Evolutionary conservation across 306 rosid genomes (phyloP), one percentile per base, ranked within the genome.

Genomic region (Glycyrrhiza uralensis): DNA sequence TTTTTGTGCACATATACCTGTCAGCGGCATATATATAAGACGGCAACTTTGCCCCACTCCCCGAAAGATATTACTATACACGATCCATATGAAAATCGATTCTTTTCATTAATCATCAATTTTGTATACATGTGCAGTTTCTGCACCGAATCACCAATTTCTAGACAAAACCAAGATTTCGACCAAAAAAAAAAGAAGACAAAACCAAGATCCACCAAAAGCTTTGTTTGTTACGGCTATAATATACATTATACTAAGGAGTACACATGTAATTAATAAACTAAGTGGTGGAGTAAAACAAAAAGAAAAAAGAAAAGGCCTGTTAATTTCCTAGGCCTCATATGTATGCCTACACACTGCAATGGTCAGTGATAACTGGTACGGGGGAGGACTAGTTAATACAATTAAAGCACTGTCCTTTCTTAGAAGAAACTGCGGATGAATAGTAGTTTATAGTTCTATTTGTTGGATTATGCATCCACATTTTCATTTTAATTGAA

Each of bases 351-450:
- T 51, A 29, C 14, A 4, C 38, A 46, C 51, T 30, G 17, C 33
- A 18, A 30, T 4, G 44, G 36, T 45, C 55, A 58, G 77, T 60
- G 22, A 66, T 39, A n/a, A n/a, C n/a, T n/a, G n/a, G n/a, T n/a
- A 45, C 10, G 4, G 70, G 19, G 50, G 10, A 59, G 20, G 74
- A 19, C 6, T 47, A 20, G 58, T 61, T 33, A 22, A 63, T 64
- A 3, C 15, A 35, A 11, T 17, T 10, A 76, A 33, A 30, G 64
- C 70, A 59, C 39, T 24, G 80, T 45, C 63, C 18, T 46, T 44
- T 76, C n/a, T 33, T 1, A 69, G 61, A 42, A 19, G 41, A 45
- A 51, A 61, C 69, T 75, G 51, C 49, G 23, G 79, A 65, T 75
- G 72, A 83, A 75, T 75, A n/a, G n/a, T n/a, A n/a, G n/a, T n/a